phyloP scores from a whole-genome alignment of 1,284 basidiomycete genomes.

The Gymnopus androsaceus region DNA sequence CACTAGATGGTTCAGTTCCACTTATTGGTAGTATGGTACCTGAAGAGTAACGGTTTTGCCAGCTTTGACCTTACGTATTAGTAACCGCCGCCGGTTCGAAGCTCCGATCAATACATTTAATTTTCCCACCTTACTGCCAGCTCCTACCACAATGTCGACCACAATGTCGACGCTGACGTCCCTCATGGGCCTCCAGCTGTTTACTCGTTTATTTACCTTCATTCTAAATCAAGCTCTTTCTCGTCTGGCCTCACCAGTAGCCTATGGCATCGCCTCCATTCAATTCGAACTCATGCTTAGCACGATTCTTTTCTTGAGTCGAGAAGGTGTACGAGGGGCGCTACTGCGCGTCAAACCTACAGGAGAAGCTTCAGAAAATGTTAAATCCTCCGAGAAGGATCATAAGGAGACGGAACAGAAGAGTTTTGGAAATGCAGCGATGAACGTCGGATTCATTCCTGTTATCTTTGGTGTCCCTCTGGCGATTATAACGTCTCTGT shows the following conservation, averaged over 20 bases:
- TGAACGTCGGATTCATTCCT: conserved; percentile 62
- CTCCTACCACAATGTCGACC: conserved; percentile 7
- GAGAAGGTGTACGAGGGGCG: conserved; percentile 89
- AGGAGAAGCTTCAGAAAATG: conserved; percentile 16
- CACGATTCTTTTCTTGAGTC: conserved; percentile 88
- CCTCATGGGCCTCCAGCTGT: conserved; percentile 84
- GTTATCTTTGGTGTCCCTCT: conserved; percentile 58
- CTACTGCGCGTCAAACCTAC: conserved; percentile 50
- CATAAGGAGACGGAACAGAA: no score
- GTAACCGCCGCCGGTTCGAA: no score
- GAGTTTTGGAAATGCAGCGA: conserved; percentile 21
- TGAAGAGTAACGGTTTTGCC: no score
- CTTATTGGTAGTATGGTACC: no score
- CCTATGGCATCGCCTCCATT: conserved; percentile 85
- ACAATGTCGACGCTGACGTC: conserved; percentile 36
- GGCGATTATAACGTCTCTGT: conserved; percentile 43
- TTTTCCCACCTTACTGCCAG: no score
- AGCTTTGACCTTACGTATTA: no score
- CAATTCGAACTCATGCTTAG: conserved; percentile 87
- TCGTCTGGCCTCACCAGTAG: conserved; percentile 81
- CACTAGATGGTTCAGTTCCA: no score
- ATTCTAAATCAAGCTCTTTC: conserved; percentile 86
- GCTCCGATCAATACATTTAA: no score
- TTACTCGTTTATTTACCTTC: conserved; percentile 86
- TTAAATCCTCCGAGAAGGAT: conserved; percentile 4